phyloP scores from a whole-genome alignment of 2,329 filamentous ascomycete genomes.

The Talaromyces piceae region DNA sequence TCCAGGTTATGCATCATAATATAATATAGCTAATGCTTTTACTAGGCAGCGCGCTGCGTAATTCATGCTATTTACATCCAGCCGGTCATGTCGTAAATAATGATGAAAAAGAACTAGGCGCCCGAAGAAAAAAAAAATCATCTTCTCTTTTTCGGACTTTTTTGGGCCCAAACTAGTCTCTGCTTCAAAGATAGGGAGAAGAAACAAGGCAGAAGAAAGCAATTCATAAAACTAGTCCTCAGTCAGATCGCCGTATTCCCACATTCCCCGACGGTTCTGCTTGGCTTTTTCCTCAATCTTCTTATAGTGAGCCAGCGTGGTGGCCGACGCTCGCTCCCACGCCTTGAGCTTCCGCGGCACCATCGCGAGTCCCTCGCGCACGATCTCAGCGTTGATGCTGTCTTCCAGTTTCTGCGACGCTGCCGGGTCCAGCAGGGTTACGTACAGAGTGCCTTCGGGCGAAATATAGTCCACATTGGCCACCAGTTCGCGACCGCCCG shows the following conservation, averaged over 20 bases:
- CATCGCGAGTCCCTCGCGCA: conserved; percentile 79
- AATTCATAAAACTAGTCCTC: conserved; percentile 54
- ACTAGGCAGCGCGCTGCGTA: not conserved
- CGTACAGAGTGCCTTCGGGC: conserved; percentile 73
- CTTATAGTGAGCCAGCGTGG: conserved; percentile 64
- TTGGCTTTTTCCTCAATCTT: conserved; percentile 73
- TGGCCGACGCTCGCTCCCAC: conserved; percentile 73
- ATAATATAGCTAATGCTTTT: not conserved
- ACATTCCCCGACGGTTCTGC: conserved; percentile 74
- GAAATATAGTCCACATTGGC: conserved; percentile 83
- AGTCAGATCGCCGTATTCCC: conserved; percentile 96
- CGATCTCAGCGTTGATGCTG: conserved; percentile 83
- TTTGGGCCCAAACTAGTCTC: no score
- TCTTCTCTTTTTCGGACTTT: no score
- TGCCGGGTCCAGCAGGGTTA: conserved; percentile 80
- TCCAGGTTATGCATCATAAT: no score
- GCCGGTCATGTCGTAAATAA: not conserved
- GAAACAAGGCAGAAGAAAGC: no score
- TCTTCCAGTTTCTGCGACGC: conserved; percentile 57
- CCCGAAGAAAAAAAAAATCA: no score
- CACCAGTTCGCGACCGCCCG: conserved; percentile 69
- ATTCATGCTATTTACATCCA: not conserved
- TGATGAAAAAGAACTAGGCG: no score
- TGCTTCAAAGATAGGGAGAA: no score
- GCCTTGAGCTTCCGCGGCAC: conserved; percentile 84